phyloP scores from a whole-genome alignment of 345 rosid species.

The Cardiospermum halicacabum region DNA sequence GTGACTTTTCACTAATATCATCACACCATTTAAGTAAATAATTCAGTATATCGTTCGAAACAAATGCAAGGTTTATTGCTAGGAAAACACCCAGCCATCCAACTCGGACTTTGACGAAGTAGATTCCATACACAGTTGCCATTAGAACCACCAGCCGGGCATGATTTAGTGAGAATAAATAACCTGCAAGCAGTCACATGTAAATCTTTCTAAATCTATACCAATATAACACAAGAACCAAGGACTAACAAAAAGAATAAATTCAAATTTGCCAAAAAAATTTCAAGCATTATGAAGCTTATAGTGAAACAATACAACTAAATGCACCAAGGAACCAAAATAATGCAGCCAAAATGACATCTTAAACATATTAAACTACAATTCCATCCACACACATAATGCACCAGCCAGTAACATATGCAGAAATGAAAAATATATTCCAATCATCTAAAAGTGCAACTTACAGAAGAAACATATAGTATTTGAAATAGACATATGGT shows the following conservation, averaged over 20 bases:
- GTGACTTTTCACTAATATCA: conserved; percentile 54
- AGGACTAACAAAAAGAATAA: not conserved
- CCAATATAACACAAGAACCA: not conserved
- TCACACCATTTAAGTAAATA: conserved; percentile 80
- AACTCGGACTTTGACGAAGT: conserved; percentile 79
- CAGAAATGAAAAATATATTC: not conserved
- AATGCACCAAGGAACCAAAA: not conserved
- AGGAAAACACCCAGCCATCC: conserved; percentile 94
- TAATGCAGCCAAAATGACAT: not conserved
- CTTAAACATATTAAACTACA: not conserved
- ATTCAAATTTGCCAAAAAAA: not conserved
- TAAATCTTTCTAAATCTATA: conserved; percentile 8
- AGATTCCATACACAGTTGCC: conserved; percentile 65
- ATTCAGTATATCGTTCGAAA: conserved; percentile 76
- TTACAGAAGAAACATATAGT: no score
- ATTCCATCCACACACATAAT: not conserved
- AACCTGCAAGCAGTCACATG: conserved; percentile 52
- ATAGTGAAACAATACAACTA: not conserved
- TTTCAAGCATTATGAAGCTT: not conserved
- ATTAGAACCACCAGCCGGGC: conserved; percentile 82
- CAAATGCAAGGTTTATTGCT: conserved; percentile 79
- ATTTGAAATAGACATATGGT: no score
- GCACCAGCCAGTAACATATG: not conserved
- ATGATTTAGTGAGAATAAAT: conserved; percentile 84
- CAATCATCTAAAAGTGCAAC: not conserved